Conservation (phyloP, 2,329 filamentous ascomycete species). For the Claviceps cyperi region DNA sequence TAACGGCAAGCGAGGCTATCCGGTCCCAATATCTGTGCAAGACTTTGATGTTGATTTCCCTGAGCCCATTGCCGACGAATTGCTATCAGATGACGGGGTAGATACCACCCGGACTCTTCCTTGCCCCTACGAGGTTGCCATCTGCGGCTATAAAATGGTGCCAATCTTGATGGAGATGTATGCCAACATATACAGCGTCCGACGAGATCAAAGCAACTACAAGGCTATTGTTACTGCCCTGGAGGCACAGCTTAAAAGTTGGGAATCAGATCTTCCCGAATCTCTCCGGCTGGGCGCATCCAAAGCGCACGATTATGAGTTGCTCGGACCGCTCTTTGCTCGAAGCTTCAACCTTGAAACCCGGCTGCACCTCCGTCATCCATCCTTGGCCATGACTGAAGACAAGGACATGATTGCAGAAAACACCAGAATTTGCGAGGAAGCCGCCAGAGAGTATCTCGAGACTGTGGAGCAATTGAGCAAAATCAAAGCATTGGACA, state of each 20-base stretch:
- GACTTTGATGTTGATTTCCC: slow-evolving; percentile 73
- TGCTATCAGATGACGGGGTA: slow-evolving; percentile 50
- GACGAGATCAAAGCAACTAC: slow-evolving; percentile 48
- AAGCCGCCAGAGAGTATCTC: slow-evolving; percentile 50
- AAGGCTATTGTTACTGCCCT: slow-evolving; percentile 46
- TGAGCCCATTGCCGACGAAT: slow-evolving; percentile 54
- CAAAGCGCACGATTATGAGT: slow-evolving; percentile 25
- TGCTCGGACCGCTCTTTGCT: slow-evolving; percentile 39
- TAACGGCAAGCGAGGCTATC: slow-evolving; percentile 60
- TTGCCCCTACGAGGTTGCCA: slow-evolving; percentile 53
- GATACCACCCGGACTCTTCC: slow-evolving; percentile 37
- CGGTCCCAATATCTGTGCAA: slow-evolving; percentile 57
- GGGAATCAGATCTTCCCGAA: slow-evolving; percentile 48
- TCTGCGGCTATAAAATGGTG: slow-evolving; percentile 50
- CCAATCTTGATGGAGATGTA: slow-evolving; percentile 61
- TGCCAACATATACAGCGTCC: slow-evolving; percentile 59
- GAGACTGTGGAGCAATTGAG: slow-evolving; percentile 43
- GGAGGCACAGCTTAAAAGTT: slow-evolving; percentile 48
- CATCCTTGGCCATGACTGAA: slow-evolving; percentile 41
- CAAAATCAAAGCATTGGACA: slow-evolving; percentile 54
- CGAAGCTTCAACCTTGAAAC: slow-evolving; percentile 42
- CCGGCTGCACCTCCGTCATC: slow-evolving; percentile 45
- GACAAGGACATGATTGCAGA: slow-evolving; percentile 43
- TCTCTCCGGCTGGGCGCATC: slow-evolving; percentile 36
- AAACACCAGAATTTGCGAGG: slow-evolving; percentile 51